Conservation (phyloP, 768 basidiomycete genomes). For the Clitopilus passeckerianus region DNA sequence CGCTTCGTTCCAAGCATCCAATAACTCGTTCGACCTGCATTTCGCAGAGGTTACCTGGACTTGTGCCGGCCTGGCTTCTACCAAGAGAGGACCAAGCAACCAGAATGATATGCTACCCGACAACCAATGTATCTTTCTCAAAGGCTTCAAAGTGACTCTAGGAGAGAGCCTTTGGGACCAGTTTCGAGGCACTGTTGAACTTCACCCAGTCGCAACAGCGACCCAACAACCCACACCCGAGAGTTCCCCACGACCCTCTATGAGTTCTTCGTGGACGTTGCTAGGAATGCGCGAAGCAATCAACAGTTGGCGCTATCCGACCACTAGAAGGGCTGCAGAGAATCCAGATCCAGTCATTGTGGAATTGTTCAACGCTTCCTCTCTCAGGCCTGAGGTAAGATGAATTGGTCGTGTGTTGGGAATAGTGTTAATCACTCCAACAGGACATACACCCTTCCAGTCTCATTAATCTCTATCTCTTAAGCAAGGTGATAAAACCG, state of each 20-base stretch:
- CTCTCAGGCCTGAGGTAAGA: background rate
- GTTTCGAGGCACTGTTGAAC: background rate
- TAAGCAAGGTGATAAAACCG: background rate
- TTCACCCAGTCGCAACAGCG: background rate
- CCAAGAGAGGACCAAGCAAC: background rate
- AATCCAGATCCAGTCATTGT: too few species aligned
- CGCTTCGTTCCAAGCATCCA: constrained; percentile 8
- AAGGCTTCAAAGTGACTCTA: background rate
- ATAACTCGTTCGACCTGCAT: background rate
- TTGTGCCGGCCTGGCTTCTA: background rate
- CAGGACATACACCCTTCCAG: background rate
- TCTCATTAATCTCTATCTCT: background rate
- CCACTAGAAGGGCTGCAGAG: too few species aligned
- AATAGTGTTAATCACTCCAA: background rate
- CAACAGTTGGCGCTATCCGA: too few species aligned
- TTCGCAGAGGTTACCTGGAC: background rate
- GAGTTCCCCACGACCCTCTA: background rate
- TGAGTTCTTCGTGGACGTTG: background rate
- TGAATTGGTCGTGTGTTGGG: background rate
- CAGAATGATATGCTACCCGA: background rate
- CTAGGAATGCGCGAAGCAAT: too few species aligned
- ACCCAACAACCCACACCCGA: background rate
- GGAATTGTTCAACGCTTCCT: too few species aligned
- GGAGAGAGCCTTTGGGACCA: background rate
- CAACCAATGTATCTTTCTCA: background rate